Percentiles rank a stretch among this genome's conserved stretches.
These are phyloP conservation scores for Byssothecium circinans DNA, from an alignment of 2,329 filamentous ascomycete species.

Conservation along the genomic window DNA sequence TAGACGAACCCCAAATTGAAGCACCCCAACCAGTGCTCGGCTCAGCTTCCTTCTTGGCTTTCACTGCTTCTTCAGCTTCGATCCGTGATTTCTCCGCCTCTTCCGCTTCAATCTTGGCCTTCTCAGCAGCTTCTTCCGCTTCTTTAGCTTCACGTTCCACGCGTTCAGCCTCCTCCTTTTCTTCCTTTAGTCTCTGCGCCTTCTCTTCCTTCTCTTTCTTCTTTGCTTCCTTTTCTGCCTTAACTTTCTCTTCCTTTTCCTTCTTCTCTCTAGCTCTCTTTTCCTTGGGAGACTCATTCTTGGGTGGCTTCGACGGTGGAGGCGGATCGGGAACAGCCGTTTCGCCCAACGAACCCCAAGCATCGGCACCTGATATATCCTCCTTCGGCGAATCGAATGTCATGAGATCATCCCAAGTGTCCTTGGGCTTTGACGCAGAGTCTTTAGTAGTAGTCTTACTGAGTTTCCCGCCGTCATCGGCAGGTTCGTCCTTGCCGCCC, in stretches of 20 bases:
- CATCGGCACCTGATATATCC: slow-evolving; percentile 29
- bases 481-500: slow-evolving; percentile 26
- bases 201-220: slow-evolving; percentile 48
- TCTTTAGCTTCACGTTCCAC: slow-evolving; percentile 21
- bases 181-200: slow-evolving; percentile 24
- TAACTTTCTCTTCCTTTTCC: slow-evolving; percentile 18
- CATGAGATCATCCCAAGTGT: slow-evolving; percentile 37
- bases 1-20: slow-evolving; percentile 33
- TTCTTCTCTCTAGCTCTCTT: slow-evolving; percentile 34
- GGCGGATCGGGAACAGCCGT: slow-evolving; percentile 11
- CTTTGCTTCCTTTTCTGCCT: slow-evolving; percentile 29
- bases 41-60: slow-evolving; percentile 24
- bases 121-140: slow-evolving; percentile 32
- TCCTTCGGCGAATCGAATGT: slow-evolving; percentile 33
- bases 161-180: slow-evolving; percentile 39
- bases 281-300: slow-evolving; percentile 32
- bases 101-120: slow-evolving; percentile 12
- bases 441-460: slow-evolving; percentile 32
- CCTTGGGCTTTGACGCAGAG: slow-evolving; percentile 33
- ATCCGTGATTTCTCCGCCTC: slow-evolving; percentile 25
- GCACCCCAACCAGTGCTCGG: slow-evolving; percentile 37
- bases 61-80: slow-evolving; percentile 27
- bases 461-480: slow-evolving; percentile 30
- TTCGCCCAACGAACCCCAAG: slow-evolving; percentile 27
- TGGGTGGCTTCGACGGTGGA: slow-evolving; percentile 21